phyloP scores from a whole-genome alignment of 345 rosid genomes.

The Citrus hindsii region DNA sequence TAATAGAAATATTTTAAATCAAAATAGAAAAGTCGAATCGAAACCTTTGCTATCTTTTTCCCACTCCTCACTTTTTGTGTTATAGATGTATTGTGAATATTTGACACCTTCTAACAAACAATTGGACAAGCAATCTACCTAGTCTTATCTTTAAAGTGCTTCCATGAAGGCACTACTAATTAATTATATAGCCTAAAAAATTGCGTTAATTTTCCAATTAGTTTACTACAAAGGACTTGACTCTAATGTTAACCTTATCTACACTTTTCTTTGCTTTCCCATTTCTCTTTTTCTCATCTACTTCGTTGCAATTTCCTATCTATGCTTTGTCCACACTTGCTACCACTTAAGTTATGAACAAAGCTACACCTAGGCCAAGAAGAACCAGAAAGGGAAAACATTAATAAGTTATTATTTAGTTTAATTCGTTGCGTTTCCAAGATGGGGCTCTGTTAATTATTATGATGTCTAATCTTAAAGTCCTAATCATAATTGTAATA shows the following conservation, averaged over 20 bases:
- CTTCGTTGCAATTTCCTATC: background rate
- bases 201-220: background rate
- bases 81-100: too few species aligned
- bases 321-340: background rate
- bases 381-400: background rate
- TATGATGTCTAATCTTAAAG: background rate
- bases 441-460: too few species aligned
- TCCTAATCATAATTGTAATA: background rate
- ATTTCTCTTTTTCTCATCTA: background rate
- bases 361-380: background rate
- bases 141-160: background rate
- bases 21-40: too few species aligned
- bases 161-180: background rate
- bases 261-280: too few species aligned
- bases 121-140: background rate
- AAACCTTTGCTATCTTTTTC: too few species aligned
- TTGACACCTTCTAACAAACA: background rate
- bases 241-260: background rate
- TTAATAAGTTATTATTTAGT: background rate
- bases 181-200: background rate
- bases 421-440: background rate
- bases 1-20: too few species aligned
- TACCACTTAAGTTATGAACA: background rate
- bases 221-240: background rate
- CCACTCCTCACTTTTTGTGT: too few species aligned